These are phyloP conservation scores for Rhodotorula sp. DNA, from an alignment of 1,284 basidiomycete species.

Conservation along the genomic window DNA sequence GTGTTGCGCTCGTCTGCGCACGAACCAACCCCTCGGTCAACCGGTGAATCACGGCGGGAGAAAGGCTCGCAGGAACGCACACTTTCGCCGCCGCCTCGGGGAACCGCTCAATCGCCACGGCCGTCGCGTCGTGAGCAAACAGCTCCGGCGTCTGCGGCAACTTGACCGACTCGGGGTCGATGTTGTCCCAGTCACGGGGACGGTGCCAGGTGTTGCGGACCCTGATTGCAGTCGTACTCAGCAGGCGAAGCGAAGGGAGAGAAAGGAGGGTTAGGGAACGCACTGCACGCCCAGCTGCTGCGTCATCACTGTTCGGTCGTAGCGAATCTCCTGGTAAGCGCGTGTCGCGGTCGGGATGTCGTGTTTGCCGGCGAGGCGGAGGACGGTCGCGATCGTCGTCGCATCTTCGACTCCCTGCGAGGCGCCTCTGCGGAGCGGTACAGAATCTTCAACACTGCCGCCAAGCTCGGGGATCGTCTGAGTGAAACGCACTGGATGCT, in stretches of 20 bases:
- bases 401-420: constrained; percentile 49
- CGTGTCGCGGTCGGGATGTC: constrained; percentile 40
- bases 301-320: constrained; percentile 45
- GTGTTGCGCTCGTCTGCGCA: background rate
- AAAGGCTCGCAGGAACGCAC: background rate
- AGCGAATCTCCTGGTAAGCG: constrained; percentile 47
- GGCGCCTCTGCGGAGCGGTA: constrained; percentile 46
- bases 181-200: constrained; percentile 11
- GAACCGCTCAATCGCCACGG: background rate
- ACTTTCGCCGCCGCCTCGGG: background rate
- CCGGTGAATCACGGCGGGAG: background rate
- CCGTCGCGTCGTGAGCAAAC: constrained; percentile 14
- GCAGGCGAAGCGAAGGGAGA: background rate
- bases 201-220: constrained; percentile 13
- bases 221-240: background rate
- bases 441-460: too few species aligned
- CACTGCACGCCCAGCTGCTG: constrained; percentile 44
- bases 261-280: background rate
- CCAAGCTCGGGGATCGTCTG: too few species aligned
- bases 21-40: background rate
- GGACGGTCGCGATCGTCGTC: constrained; percentile 43
- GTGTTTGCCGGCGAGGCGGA: constrained; percentile 44
- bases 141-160: constrained; percentile 7
- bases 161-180: constrained; percentile 12
- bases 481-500: background rate